Conservation (phyloP, 2,329 filamentous ascomycete species). For the Penicillium sp. region DNA sequence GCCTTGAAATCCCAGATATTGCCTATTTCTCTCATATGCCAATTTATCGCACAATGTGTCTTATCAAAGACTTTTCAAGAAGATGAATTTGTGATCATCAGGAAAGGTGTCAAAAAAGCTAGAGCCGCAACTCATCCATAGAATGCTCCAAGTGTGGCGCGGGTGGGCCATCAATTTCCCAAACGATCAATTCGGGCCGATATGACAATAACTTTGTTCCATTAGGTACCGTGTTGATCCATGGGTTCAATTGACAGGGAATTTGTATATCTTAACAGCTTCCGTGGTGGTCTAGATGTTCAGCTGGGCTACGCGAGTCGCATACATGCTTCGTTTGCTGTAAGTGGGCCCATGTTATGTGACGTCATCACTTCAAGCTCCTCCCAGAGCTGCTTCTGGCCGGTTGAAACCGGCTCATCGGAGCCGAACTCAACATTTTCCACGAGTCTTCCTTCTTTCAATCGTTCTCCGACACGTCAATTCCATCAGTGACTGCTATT, state of each 20-base stretch:
- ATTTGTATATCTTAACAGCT: background rate
- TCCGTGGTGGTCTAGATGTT: background rate
- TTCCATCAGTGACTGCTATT: no score
- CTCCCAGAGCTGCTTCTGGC: background rate
- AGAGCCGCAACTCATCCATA: background rate
- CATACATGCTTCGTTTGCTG: background rate
- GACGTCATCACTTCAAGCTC: slow-evolving; percentile 14
- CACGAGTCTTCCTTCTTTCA: background rate
- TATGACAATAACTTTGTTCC: no score
- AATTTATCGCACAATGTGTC: background rate
- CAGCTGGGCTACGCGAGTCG: background rate
- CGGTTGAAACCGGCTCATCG: background rate
- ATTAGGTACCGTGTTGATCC: no score
- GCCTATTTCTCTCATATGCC: no score
- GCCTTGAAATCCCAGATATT: background rate
- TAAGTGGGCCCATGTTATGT: background rate
- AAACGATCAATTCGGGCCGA: background rate
- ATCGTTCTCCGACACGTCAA: background rate
- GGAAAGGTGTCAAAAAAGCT: background rate
- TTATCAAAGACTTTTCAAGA: background rate
- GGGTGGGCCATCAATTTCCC: background rate
- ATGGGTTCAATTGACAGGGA: background rate
- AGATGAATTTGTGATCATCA: background rate
- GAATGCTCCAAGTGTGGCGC: background rate
- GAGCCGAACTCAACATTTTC: background rate